A percentile compares a stretch with the other conserved stretches of the same genome.
Conservation (phyloP, 129 eudicot genomes). For the Silybum marianum region DNA sequence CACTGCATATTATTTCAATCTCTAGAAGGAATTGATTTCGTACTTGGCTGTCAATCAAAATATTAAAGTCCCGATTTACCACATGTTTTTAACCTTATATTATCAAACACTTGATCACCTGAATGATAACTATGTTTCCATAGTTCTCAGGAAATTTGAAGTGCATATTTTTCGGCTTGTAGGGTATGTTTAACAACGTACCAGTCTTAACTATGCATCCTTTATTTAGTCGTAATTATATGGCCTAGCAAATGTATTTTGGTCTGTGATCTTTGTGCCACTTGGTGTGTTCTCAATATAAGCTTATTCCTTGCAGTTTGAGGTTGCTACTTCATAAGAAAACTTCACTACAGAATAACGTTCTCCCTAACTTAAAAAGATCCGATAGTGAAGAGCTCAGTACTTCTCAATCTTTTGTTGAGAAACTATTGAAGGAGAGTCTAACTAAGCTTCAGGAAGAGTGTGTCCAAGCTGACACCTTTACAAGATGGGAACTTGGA, state of each 20-base stretch:
- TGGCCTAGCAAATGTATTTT: background rate
- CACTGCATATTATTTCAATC: background rate
- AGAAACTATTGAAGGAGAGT: constrained; percentile 68
- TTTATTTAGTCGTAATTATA: background rate
- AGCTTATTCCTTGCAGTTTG: constrained; percentile 62
- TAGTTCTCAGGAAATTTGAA: background rate
- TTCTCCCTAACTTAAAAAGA: constrained; percentile 33
- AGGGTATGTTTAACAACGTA: background rate
- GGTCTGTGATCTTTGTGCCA: background rate
- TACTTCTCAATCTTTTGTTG: constrained; percentile 57
- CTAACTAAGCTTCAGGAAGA: constrained; percentile 76
- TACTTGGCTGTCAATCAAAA: background rate
- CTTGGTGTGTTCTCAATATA: constrained; percentile 21
- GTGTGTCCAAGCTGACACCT: constrained; percentile 50
- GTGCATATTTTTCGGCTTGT: background rate
- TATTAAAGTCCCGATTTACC: background rate
- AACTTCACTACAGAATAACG: constrained; percentile 50
- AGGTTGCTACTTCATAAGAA: constrained; percentile 82
- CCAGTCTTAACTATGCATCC: background rate
- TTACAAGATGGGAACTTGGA: constrained; percentile 99
- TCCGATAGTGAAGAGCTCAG: constrained; percentile 52
- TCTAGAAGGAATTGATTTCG: background rate
- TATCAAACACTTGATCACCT: background rate
- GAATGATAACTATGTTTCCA: background rate
- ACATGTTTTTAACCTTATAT: background rate